These are phyloP conservation scores for Lepiota venenata DNA, from an alignment of 768 basidiomycete species.

Conservation along the genomic window DNA sequence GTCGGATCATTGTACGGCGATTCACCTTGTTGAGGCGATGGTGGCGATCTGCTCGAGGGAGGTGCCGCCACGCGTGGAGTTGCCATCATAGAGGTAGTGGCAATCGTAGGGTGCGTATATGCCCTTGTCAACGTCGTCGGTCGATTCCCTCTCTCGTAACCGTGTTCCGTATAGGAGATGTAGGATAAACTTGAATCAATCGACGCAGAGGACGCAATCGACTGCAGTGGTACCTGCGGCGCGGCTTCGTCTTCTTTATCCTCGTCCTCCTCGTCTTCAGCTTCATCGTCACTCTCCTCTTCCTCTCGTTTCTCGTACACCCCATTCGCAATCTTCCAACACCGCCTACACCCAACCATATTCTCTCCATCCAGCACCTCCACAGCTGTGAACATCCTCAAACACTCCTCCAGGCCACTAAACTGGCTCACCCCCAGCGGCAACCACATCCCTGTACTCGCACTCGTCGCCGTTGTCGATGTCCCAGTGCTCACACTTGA, in stretches of 20 bases:
- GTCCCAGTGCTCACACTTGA: not conserved
- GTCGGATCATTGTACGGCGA: not conserved
- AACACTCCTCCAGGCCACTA: conserved; percentile 70
- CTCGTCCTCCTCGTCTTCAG: conserved; percentile 22
- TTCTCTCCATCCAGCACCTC: conserved; percentile 94
- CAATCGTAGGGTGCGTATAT: not conserved
- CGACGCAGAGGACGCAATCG: not conserved
- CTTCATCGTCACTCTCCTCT: conserved; percentile 21
- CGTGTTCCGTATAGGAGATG: not conserved
- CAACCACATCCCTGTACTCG: conserved; percentile 27
- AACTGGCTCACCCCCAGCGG: conserved; percentile 42
- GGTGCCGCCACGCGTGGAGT: not conserved
- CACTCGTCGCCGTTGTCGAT: conserved; percentile 10
- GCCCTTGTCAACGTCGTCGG: not conserved
- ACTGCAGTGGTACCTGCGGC: no score
- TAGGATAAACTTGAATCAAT: not conserved
- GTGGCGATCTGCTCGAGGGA: not conserved
- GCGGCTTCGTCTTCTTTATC: conserved; percentile 16
- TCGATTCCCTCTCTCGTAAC: not conserved
- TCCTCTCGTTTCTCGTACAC: conserved; percentile 17
- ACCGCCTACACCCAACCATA: conserved; percentile 87
- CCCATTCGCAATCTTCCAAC: conserved; percentile 90
- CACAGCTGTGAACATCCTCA: conserved; percentile 88
- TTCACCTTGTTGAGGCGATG: not conserved
- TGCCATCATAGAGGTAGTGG: not conserved